Evolutionary conservation across 192 early-diverging fungal species (phyloP), one percentile per base, ranked within the genome.

Genomic region (Coemansia nantahalensis): DNA sequence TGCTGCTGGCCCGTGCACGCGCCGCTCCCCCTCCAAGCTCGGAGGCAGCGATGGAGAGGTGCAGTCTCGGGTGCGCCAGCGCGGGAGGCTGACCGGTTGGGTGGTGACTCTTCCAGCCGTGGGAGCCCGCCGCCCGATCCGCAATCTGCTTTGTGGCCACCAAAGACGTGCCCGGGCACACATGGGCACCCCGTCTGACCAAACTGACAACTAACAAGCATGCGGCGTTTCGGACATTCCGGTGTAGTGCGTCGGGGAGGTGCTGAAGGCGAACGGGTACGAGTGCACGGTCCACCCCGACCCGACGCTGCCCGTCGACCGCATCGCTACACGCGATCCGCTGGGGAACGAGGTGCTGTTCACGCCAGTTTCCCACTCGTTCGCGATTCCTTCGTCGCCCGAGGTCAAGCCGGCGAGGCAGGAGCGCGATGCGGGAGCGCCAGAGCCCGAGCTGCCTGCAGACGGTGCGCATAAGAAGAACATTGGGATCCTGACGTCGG

Each of bases 401-500:
- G 58, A 65, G 41, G 41, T 58, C 41, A 68, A 48, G 50, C 51
- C 44, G 6, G 13, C 23, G 30, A 30, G 12, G 28, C 28, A 40
- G 14, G 41, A 39, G 13, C 44, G 41, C 22, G 48, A 28, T 21
- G 0, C 9, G 16, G 26, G 17, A 6, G 13, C 0, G 12, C 30
- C 30, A 17, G 38, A 51, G 39, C 28, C 40, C 11, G 52, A 43
- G 26, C 34, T 52, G 10, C 47, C 51, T 18, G 16, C 16, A 9
- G 17, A 23, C 35, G 31, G 43, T 13, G 34, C 45, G 38, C 51
- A 55, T 45, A 92, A 93, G 47, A 92, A 93, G 71, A 87, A 84
- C 62, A 93, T 98, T 77, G 95, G 90, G 23, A 82, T 98, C 23
- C 66, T 98, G 31, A 98, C 95, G 11, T 89, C 86, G 32, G 95